phyloP scores from a whole-genome alignment of 306 rosid genomes.

The Castanospermum australe region DNA sequence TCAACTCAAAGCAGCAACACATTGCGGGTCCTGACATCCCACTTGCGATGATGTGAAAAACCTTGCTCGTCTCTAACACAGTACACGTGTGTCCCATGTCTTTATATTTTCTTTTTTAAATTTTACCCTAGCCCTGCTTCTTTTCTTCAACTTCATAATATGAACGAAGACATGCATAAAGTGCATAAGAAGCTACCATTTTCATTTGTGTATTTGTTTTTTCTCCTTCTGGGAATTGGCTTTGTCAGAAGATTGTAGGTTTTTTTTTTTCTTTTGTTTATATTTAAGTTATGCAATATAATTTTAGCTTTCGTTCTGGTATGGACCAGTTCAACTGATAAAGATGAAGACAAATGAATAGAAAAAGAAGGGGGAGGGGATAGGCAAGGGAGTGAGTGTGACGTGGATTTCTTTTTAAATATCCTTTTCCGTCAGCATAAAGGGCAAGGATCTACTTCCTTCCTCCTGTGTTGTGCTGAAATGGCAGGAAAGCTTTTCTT shows the following conservation, averaged over 20 bases:
- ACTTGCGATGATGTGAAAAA: slow-evolving; percentile 40
- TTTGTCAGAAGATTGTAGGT: slow-evolving; percentile 10
- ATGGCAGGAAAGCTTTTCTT: background rate
- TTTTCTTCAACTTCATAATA: background rate
- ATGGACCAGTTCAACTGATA: slow-evolving; percentile 29
- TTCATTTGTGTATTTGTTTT: background rate
- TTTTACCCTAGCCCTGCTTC: background rate
- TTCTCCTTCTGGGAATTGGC: slow-evolving; percentile 8
- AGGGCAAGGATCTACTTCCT: slow-evolving; percentile 33
- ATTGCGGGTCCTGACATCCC: slow-evolving; percentile 45
- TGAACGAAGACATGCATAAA: background rate
- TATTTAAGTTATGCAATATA: background rate
- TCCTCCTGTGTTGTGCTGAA: slow-evolving; percentile 24
- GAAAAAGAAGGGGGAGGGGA: background rate
- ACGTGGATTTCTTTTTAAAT: slow-evolving; percentile 24
- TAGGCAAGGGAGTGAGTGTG: slow-evolving; percentile 1
- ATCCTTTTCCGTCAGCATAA: slow-evolving; percentile 28
- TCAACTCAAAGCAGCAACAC: slow-evolving; percentile 43
- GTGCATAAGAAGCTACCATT: slow-evolving; percentile 2
- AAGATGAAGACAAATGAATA: background rate
- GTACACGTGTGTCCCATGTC: slow-evolving; percentile 42
- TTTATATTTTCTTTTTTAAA: slow-evolving; percentile 10
- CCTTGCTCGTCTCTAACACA: slow-evolving; percentile 25
- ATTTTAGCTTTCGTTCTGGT: slow-evolving; percentile 2
- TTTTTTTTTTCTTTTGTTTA: background rate